A percentile compares a stretch with the other conserved stretches of the same genome.
Evolutionary conservation across 73 alveolate genomes (phyloP).

Genomic region (Paramecium octaurelia): DNA sequence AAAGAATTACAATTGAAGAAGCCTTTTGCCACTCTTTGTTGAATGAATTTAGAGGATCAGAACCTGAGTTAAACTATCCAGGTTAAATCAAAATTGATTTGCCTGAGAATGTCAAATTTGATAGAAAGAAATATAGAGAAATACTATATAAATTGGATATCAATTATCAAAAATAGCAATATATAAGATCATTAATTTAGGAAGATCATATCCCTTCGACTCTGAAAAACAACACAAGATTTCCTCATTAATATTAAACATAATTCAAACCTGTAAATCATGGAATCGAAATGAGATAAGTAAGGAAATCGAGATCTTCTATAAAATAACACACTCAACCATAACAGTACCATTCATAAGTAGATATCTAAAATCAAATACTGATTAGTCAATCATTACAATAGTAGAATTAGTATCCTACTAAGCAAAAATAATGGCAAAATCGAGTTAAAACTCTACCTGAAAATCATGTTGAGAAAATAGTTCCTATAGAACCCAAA

Average conservation of each 20-base stretch:
- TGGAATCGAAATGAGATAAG: not conserved
- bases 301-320: not conserved
- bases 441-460: not conserved
- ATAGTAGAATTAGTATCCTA: not conserved
- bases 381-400: not conserved
- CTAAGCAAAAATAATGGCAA: not conserved
- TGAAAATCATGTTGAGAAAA: not conserved
- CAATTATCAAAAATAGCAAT: not conserved
- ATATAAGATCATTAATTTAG: not conserved
- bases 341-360: not conserved
- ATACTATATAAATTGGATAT: not conserved
- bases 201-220: not conserved
- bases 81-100: not conserved
- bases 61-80: not conserved
- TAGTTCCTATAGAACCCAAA: not conserved
- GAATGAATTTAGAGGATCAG: conserved; percentile 14
- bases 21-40: conserved; percentile 86
- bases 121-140: conserved; percentile 25
- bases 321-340: not conserved
- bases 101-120: not conserved
- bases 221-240: not conserved
- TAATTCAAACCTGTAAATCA: not conserved
- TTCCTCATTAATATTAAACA: not conserved
- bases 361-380: not conserved
- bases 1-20: conserved; percentile 88